A percentile compares a stretch with the other conserved stretches of the same genome.
These are phyloP conservation scores for Arthrobotrys entomopaga DNA, from an alignment of 2,329 filamentous ascomycete genomes.

Conservation along the genomic window DNA sequence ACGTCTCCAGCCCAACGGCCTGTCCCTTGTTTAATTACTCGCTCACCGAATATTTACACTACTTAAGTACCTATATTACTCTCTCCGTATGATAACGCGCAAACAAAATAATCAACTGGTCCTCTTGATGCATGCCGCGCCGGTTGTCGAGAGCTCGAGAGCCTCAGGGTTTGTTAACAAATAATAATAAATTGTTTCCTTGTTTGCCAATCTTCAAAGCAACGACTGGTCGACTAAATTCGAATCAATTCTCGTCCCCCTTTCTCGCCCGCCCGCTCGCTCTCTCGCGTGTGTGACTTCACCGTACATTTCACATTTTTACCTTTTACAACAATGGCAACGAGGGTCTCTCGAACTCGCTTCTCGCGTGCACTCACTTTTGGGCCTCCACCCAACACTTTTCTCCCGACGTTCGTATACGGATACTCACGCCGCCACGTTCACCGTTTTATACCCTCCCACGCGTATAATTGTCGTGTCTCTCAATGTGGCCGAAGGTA, in stretches of 20 bases:
- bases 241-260: not conserved
- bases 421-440: not conserved
- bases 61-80: too few relatives aligned
- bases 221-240: too few relatives aligned
- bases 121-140: too few relatives aligned
- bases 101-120: too few relatives aligned
- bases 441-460: not conserved
- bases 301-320: constrained; percentile 27
- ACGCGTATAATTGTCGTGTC: not conserved
- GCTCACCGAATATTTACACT: too few relatives aligned
- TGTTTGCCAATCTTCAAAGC: too few relatives aligned
- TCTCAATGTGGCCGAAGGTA: constrained; percentile 13
- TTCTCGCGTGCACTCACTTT: constrained; percentile 8
- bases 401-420: constrained; percentile 6
- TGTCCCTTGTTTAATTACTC: too few relatives aligned
- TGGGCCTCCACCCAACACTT: not conserved
- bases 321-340: constrained; percentile 33
- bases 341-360: constrained; percentile 25
- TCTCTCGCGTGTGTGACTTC: constrained; percentile 22
- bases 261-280: not conserved
- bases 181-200: too few relatives aligned
- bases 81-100: too few relatives aligned
- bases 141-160: too few relatives aligned
- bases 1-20: too few relatives aligned
- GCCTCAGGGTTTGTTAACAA: too few relatives aligned